Evolutionary conservation across 2,329 filamentous ascomycete species (phyloP).

Genomic region (Pleomassaria siparia): DNA sequence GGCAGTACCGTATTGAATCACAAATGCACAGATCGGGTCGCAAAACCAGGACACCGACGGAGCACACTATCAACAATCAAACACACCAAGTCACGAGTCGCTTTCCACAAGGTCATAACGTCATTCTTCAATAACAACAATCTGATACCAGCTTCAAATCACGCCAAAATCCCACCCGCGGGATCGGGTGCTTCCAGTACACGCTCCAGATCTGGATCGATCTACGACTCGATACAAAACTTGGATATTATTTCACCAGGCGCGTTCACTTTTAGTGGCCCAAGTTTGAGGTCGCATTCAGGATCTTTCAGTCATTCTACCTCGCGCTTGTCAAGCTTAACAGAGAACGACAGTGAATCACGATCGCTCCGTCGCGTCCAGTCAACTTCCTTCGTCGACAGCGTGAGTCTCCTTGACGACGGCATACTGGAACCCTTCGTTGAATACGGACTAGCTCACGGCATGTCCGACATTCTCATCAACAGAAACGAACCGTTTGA

Average conservation of each 20-base stretch:
- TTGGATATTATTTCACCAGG: slow-evolving; percentile 36
- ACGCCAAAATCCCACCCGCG: background rate
- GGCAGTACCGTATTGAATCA: slow-evolving; percentile 4
- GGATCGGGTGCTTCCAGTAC: slow-evolving; percentile 25
- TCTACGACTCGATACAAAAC: slow-evolving; percentile 26
- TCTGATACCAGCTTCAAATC: background rate
- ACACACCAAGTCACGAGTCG: slow-evolving; percentile 18
- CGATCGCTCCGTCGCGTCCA: slow-evolving; percentile 13
- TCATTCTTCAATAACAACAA: slow-evolving; percentile 26
- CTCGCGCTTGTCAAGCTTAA: slow-evolving; percentile 20
- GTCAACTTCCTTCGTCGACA: slow-evolving; percentile 26
- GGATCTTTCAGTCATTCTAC: slow-evolving; percentile 23
- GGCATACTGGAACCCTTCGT: slow-evolving; percentile 26
- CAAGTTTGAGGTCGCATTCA: slow-evolving; percentile 26
- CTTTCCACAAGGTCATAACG: slow-evolving; percentile 30
- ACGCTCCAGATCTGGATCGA: slow-evolving; percentile 18
- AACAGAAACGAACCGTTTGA: slow-evolving; percentile 20
- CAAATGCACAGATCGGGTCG: slow-evolving; percentile 9
- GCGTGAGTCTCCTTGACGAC: slow-evolving; percentile 19
- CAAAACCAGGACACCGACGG: slow-evolving; percentile 14
- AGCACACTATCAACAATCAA: slow-evolving; percentile 14
- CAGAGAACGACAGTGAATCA: slow-evolving; percentile 17
- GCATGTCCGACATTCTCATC: slow-evolving; percentile 30
- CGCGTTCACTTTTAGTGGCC: slow-evolving; percentile 37
- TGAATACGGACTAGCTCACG: slow-evolving; percentile 20